Evolutionary conservation across 306 rosid genomes (phyloP).

Genomic region (Prunus mongolica): DNA sequence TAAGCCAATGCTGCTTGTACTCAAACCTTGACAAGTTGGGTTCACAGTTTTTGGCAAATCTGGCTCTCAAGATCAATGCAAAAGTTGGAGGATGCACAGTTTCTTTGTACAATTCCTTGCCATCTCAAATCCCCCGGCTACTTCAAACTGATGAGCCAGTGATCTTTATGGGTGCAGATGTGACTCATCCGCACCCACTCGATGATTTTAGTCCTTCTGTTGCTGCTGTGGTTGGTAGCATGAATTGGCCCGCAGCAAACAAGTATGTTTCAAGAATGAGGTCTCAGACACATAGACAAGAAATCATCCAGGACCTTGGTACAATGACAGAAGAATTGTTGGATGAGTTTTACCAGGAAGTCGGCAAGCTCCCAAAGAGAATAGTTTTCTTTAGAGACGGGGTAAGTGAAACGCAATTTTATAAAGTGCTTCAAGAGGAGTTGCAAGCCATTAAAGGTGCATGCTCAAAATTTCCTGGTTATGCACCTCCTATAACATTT

Average conservation of each 20-base stretch:
- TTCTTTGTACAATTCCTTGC: slow-evolving; percentile 79
- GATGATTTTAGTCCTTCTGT: slow-evolving; percentile 95
- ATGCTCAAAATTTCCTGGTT: slow-evolving; percentile 56
- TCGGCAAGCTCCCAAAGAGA: slow-evolving; percentile 70
- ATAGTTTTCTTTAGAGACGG: slow-evolving; percentile 94
- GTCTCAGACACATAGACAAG: slow-evolving; percentile 97
- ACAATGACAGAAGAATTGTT: slow-evolving; percentile 86
- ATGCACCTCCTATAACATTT: slow-evolving; percentile 72
- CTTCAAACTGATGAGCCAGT: slow-evolving; percentile 61
- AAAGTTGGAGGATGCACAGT: slow-evolving; percentile 98
- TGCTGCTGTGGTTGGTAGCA: slow-evolving; percentile 97
- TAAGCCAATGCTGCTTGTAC: slow-evolving; percentile 91
- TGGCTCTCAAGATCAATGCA: slow-evolving; percentile 96
- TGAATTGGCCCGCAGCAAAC: slow-evolving; percentile 99
- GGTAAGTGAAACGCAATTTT: slow-evolving; percentile 93
- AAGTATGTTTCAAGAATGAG: slow-evolving; percentile 92
- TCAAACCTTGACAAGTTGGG: slow-evolving; percentile 68
- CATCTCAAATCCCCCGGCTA: slow-evolving; percentile 81
- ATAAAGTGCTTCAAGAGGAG: slow-evolving; percentile 78
- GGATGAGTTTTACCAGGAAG: slow-evolving; percentile 70
- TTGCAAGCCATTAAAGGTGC: slow-evolving; percentile 69
- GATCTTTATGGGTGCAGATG: slow-evolving; percentile 97
- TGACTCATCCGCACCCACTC: slow-evolving; percentile 98
- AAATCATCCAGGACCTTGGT: slow-evolving; percentile 78
- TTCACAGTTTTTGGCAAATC: slow-evolving; percentile 85